Percentiles rank a stretch among this genome's conserved stretches.
phyloP scores from a whole-genome alignment of 768 basidiomycete genomes.

The Mycena sanguinolenta region DNA sequence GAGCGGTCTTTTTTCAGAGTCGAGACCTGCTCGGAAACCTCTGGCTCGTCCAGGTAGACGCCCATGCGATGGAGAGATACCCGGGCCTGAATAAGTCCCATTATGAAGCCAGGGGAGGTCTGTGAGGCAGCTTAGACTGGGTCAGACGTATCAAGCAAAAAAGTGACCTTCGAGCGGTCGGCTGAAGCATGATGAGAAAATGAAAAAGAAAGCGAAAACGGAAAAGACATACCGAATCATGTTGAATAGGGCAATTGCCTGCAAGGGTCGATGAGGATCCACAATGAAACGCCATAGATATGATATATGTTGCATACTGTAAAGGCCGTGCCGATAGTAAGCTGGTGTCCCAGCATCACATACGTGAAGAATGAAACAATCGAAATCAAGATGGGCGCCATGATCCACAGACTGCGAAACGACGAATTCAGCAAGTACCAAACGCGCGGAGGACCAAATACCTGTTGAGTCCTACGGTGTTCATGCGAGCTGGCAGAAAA shows the following conservation, averaged over 20 bases:
- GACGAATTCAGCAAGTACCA: background rate
- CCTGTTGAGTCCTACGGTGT: slow-evolving; percentile 71
- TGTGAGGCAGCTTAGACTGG: slow-evolving; percentile 1
- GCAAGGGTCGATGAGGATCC: background rate
- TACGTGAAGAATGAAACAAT: slow-evolving; percentile 86
- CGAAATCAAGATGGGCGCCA: slow-evolving; percentile 86
- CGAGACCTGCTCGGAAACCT: slow-evolving; percentile 76
- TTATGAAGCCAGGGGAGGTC: slow-evolving; percentile 84
- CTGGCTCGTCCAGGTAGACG: slow-evolving; percentile 77
- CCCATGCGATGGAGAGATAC: slow-evolving; percentile 80
- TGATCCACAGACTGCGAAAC: slow-evolving; percentile 61
- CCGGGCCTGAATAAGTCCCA: slow-evolving; percentile 77
- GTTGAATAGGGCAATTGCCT: slow-evolving; percentile 85
- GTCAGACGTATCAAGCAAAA: background rate
- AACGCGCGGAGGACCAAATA: background rate
- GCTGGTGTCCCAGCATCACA: slow-evolving; percentile 76
- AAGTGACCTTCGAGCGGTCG: slow-evolving; percentile 32
- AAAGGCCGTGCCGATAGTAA: slow-evolving; percentile 87
- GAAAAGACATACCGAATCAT: slow-evolving; percentile 75
- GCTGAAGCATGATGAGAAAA: slow-evolving; percentile 11
- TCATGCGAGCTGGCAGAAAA: slow-evolving; percentile 68
- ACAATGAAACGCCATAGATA: too few species aligned
- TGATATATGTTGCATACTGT: slow-evolving; percentile 65
- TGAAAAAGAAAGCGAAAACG: background rate
- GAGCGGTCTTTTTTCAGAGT: slow-evolving; percentile 64